Evolutionary conservation across 371 early-diverging fungal genomes (phyloP), one percentile per base, ranked within the genome.

Genomic region (Circinella minor): DNA sequence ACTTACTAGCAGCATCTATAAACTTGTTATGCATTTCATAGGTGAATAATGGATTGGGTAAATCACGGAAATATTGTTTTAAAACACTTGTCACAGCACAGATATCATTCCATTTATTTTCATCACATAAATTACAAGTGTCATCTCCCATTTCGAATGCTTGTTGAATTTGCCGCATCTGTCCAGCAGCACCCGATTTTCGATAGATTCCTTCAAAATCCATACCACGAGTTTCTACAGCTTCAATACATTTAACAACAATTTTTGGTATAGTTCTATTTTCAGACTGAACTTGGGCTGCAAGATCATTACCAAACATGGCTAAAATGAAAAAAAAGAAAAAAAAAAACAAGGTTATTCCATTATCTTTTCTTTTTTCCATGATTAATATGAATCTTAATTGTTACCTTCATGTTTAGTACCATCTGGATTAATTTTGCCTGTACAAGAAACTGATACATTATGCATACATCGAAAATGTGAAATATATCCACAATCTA

Each of bases 21-120:
- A 97, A 96, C 47, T 91, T 76, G 15, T 82, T 71, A 74, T 95
- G 91, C 7, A 94, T 80, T 48, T 91, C 89, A 75, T 79, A 92
- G 1, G 97, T 96, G 68, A 99, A 76, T 39, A 99, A 73, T 3
- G 99, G 99, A 65, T 95, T 91, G 0, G 98, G 97, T 77, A 98
- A 66, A 46, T 94, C 95, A 48, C 99, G 88, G 63, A 99, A 88
- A 66, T 96, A 99, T 78, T 96, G 97, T 75, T 97, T 98, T 69
- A 99, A 80, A 27, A 99, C 89, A 67, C 96, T 95, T 4, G 99
- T 97, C 18, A 97, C 87, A 18, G 91, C 86, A 63, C 89, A 86
- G 61, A 92, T 90, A 72, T 89, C 90, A 68, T 87, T 86, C 65
- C 87, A 82, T 37, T 82, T 67, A 7, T 82, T 77, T 8, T 83